Base-by-base conservation (phyloP, 345 rosid genomes). In the Stellera chamaejasme region DNA sequence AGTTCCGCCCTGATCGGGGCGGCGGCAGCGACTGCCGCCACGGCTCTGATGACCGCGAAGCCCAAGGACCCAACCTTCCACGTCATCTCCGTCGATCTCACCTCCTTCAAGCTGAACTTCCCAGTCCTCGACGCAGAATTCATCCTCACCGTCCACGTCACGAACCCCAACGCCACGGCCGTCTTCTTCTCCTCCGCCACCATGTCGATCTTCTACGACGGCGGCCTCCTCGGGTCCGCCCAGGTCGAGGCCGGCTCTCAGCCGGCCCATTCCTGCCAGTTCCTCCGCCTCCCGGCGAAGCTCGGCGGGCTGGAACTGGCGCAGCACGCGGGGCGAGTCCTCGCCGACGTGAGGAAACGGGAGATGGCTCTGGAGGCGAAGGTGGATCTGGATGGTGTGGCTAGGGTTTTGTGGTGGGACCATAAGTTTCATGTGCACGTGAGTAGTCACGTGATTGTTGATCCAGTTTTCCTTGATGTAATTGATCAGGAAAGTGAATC, bases 21-120 rank as follows among this genome's bases (percentile, higher is more conserved):
- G 5, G 87, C 80, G 2, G 67, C 90, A 1, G 88, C 92, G 1
- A 50, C 72, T 2, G 91, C 87, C 0, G 72, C 64, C 26, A 39
- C 75, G 2, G 76, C 87, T 19, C 65, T 82, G 13, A 12, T 81
- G 56, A 58, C 39, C 26, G 80, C 79, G 5, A 85, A 72, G 62
- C 98, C 98, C 13, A 83, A 74, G 50, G 96, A 91, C 73, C 98
- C 98, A n/a, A 83, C 86, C 12, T 87, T 91, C 81, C 77, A 83
- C 69, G 69, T 91, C 27, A 68, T 82, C 82, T 80, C 90, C 70
- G 81, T 87, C 82, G 61, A 70, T 45, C 70, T 91, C 54, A 79
- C 96, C 59, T 80, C 94, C 75, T 81, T 91, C 58, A 83, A 83
- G 72, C 76, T 91, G 62, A 83, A 77, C 62, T 61, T 82, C 60